Percentiles rank a stretch among this genome's conserved stretches.
These are phyloP conservation scores for Austropuccinia psidii DNA, from an alignment of 1,284 basidiomycete genomes.

Conservation along the genomic window DNA sequence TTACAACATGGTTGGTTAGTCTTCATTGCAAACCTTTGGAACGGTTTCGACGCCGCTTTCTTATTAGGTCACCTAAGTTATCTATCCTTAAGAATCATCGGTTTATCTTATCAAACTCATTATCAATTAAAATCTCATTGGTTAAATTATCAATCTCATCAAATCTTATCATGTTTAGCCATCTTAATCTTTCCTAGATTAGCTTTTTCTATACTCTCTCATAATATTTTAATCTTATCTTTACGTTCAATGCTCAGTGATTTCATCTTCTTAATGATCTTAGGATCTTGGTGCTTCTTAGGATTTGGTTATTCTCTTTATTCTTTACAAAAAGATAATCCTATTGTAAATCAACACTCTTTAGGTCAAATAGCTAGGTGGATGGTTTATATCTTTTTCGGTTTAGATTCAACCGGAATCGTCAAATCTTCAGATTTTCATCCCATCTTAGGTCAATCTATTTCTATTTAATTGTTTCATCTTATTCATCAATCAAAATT, in stretches of 20 bases:
- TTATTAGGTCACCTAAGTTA: slow-evolving; percentile 47
- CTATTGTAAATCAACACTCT: slow-evolving; percentile 11
- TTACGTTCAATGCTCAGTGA: slow-evolving; percentile 48
- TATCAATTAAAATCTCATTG: slow-evolving; percentile 37
- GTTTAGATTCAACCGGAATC: slow-evolving; percentile 34
- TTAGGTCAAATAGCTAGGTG: slow-evolving; percentile 25
- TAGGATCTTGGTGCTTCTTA: slow-evolving; percentile 40
- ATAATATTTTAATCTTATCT: slow-evolving; percentile 49
- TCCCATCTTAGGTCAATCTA: slow-evolving; percentile 6
- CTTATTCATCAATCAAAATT: background rate
- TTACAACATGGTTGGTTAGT: slow-evolving; percentile 44
- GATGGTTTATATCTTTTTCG: slow-evolving; percentile 38
- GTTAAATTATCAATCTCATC: slow-evolving; percentile 45
- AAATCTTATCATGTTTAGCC: slow-evolving; percentile 46
- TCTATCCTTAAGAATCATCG: slow-evolving; percentile 45
- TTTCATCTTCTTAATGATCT: slow-evolving; percentile 46
- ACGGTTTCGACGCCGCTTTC: slow-evolving; percentile 47
- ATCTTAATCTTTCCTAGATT: slow-evolving; percentile 47
- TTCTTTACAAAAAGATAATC: slow-evolving; percentile 7
- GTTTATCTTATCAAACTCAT: slow-evolving; percentile 39
- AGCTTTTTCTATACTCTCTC: slow-evolving; percentile 47
- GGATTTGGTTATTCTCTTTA: slow-evolving; percentile 28
- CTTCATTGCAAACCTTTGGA: slow-evolving; percentile 46
- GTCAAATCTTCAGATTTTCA: slow-evolving; percentile 32
- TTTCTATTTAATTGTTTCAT: background rate